These are phyloP conservation scores for Mycena kentingensis DNA, from an alignment of 768 basidiomycete species.

Conservation along the genomic window DNA sequence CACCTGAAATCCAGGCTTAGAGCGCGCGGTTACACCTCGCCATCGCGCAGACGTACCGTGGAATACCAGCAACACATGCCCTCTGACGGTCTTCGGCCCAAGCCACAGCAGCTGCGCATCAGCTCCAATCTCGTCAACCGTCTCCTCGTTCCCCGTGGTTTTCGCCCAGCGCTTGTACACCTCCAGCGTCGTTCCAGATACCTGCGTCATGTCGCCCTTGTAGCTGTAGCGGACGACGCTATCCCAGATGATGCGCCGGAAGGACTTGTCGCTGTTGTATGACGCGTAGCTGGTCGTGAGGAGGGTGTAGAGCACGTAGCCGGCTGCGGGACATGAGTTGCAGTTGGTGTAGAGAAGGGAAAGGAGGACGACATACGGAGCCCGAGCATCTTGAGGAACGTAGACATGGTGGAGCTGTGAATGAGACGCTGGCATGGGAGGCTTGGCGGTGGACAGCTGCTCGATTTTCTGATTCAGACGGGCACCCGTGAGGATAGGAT, in stretches of 20 bases:
- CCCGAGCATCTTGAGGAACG: too few relatives aligned
- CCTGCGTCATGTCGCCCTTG: too few relatives aligned
- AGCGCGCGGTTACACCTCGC: neutral
- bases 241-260: constrained; percentile 26
- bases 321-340: too few relatives aligned
- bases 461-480: too few relatives aligned
- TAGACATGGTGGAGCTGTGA: too few relatives aligned
- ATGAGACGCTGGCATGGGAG: too few relatives aligned
- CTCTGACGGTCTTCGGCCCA: constrained; percentile 29
- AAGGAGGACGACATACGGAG: too few relatives aligned
- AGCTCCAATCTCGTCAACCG: constrained; percentile 32
- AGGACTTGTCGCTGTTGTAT: constrained; percentile 27
- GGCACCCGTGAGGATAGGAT: too few relatives aligned
- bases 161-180: constrained; percentile 30
- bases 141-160: constrained; percentile 18
- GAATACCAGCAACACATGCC: constrained; percentile 34
- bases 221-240: constrained; percentile 25
- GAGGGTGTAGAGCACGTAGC: constrained; percentile 24
- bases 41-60: constrained; percentile 28
- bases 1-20: constrained; percentile 25
- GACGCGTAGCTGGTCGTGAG: constrained; percentile 25
- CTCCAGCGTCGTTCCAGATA: constrained; percentile 24
- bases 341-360: too few relatives aligned
- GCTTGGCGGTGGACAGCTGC: too few relatives aligned
- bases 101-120: constrained; percentile 36